phyloP scores from a whole-genome alignment of 306 rosid genomes.

The Medicago ruthenica region DNA sequence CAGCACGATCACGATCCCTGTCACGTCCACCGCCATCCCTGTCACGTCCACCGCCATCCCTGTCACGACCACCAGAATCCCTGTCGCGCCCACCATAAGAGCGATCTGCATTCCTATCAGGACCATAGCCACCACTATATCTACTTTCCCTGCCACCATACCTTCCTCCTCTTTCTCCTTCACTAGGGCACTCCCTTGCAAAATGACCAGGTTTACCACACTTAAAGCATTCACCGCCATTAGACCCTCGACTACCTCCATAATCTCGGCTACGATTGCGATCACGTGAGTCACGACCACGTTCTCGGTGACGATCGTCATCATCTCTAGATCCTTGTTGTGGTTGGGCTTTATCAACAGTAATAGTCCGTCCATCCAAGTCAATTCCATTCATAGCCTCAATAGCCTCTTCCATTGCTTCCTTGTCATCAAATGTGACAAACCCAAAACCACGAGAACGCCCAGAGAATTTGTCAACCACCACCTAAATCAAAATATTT shows the following conservation, averaged over 20 bases:
- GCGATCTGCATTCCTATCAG: slow-evolving; percentile 92
- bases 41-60: slow-evolving; percentile 43
- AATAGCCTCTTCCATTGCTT: slow-evolving; percentile 98
- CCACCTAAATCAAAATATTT: slow-evolving; percentile 59
- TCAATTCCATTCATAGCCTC: slow-evolving; percentile 95
- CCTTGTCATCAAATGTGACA: slow-evolving; percentile 96
- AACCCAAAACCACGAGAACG: slow-evolving; percentile 99
- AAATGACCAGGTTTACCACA: slow-evolving; percentile 99
- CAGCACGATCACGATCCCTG: slow-evolving; percentile 48
- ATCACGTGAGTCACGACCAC: slow-evolving; percentile 48
- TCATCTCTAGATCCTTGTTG: slow-evolving; percentile 84
- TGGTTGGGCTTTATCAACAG: slow-evolving; percentile 99
- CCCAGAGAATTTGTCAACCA: slow-evolving; percentile 93
- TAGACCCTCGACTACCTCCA: slow-evolving; percentile 80
- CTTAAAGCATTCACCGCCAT: slow-evolving; percentile 93
- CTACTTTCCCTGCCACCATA: slow-evolving; percentile 81
- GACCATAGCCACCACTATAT: slow-evolving; percentile 81
- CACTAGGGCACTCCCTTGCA: slow-evolving; percentile 96
- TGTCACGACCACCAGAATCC: slow-evolving; percentile 56
- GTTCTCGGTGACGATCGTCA: slow-evolving; percentile 70
- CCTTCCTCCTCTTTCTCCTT: slow-evolving; percentile 74
- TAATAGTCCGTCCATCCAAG: slow-evolving; percentile 92
- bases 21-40: slow-evolving; percentile 44
- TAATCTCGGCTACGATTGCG: slow-evolving; percentile 57
- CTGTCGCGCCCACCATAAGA: slow-evolving; percentile 79